Base-by-base conservation (phyloP, 164 flowering plant genomes). In the Cinnamomum chago region DNA sequence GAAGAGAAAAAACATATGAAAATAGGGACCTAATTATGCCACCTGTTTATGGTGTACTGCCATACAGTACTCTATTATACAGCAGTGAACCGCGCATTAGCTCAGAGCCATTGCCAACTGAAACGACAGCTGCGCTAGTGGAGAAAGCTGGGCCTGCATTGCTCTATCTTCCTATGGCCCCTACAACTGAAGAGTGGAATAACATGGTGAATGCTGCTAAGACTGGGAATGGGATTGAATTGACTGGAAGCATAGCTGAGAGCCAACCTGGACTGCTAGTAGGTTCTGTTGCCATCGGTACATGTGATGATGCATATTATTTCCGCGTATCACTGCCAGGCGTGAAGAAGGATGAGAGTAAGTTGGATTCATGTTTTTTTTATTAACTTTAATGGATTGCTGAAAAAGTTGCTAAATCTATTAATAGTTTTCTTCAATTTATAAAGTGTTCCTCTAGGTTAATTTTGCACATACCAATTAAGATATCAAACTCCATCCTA, bases 321-420 rank as follows among this genome's bases (percentile, higher is more conserved):
- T 92, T 92, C 68, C 90, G 90, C 0, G 80, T 88, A 9, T 84
- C 95, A 33, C 90, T 92, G 80, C 95, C 95, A 0, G 97, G 97
- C 14, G 95, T 92, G 7, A 81, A 68, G 68, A 86, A 87, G 80
- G 88, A 87, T 79, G 90, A 81, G 78, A 77, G 97, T 90, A 84
- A 89, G 92, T 83, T 52, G 18, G 12, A 10, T 55, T 20, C 60
- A 3, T 40, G 47, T 30, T 30, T 30, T 30, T 5, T 0, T 5
- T 3, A 40, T 40, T 40, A 40, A 40, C 10, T 7, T 40, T 40
- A 11, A 40, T 40, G 47, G 47, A 40, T 40, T 40, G 47, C 47
- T 40, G 47, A 40, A 40, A 30, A 40, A 40, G 11, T 40, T 40
- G 47, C 47, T 40, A 40, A 6, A 40, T 40, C 47, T 40, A 40